These are phyloP conservation scores for Corymbia citriodora DNA, from an alignment of 441 rosid genomes.

Conservation along the genomic window DNA sequence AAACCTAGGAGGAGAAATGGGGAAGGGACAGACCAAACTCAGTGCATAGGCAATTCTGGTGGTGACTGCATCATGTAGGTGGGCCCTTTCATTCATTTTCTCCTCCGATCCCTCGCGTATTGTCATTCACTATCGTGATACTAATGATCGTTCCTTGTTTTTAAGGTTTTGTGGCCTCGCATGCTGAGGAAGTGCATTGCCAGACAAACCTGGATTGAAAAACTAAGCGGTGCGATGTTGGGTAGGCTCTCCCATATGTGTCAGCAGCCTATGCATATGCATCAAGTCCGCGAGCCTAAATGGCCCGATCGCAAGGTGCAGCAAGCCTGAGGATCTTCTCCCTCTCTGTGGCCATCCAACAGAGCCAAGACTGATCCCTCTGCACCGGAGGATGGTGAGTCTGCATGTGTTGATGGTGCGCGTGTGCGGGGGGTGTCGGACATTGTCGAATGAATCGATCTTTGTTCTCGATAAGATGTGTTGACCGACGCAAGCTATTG, in stretches of 20 bases:
- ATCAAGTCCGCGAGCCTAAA: neutral
- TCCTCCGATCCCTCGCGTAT: neutral
- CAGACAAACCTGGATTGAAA: neutral
- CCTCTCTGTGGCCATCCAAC: neutral
- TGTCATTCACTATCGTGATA: neutral
- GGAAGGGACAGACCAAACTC: neutral
- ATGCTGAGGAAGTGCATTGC: neutral
- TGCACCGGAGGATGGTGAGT: neutral
- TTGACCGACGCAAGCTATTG: neutral
- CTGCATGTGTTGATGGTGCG: neutral
- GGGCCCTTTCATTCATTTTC: neutral
- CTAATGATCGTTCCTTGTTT: neutral
- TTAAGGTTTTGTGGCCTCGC: neutral
- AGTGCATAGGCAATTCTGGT: neutral
- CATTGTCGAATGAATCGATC: neutral
- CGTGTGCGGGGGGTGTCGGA: neutral
- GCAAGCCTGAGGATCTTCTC: neutral
- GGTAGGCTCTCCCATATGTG: neutral
- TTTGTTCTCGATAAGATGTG: neutral
- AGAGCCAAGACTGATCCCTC: neutral
- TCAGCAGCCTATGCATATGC: neutral
- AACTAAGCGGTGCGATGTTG: neutral
- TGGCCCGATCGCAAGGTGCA: neutral
- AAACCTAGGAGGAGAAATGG: neutral
- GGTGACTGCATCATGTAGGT: neutral